A percentile compares a stretch with the other conserved stretches of the same genome.
Evolutionary conservation across 2,329 filamentous ascomycete genomes (phyloP).

Genomic region (Aspergillus latus): DNA sequence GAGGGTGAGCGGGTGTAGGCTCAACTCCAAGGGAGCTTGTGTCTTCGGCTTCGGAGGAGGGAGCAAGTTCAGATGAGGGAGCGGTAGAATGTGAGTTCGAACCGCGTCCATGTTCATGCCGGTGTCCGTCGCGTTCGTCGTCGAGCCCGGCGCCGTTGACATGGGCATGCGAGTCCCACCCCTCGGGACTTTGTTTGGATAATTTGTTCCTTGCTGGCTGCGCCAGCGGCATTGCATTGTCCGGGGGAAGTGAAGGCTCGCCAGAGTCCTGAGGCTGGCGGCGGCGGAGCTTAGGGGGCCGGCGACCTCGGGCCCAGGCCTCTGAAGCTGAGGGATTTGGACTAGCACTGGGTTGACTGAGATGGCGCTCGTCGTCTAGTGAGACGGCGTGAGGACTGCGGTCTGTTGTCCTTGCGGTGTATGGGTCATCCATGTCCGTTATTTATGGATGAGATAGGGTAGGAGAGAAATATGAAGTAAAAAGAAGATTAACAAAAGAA

Average conservation of each 20-base stretch:
- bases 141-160: neutral
- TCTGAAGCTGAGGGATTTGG: neutral
- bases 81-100: neutral
- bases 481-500: too few relatives aligned
- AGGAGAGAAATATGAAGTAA: neutral
- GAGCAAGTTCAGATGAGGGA: neutral
- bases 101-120: too few relatives aligned
- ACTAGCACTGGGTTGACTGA: neutral
- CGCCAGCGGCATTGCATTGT: neutral
- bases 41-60: neutral
- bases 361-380: neutral
- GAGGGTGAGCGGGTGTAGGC: neutral
- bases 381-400: neutral
- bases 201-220: neutral
- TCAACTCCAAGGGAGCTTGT: neutral
- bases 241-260: neutral
- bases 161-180: neutral
- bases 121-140: neutral
- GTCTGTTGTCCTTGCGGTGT: neutral
- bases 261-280: neutral
- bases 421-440: neutral
- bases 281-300: neutral
- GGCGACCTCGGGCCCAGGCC: too few relatives aligned
- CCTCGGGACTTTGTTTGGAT: neutral
- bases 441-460: neutral